A percentile compares a stretch with the other conserved stretches of the same genome.
Evolutionary conservation across 352 stramenopile species (phyloP).

Genomic region (Phytophthora rubi): DNA sequence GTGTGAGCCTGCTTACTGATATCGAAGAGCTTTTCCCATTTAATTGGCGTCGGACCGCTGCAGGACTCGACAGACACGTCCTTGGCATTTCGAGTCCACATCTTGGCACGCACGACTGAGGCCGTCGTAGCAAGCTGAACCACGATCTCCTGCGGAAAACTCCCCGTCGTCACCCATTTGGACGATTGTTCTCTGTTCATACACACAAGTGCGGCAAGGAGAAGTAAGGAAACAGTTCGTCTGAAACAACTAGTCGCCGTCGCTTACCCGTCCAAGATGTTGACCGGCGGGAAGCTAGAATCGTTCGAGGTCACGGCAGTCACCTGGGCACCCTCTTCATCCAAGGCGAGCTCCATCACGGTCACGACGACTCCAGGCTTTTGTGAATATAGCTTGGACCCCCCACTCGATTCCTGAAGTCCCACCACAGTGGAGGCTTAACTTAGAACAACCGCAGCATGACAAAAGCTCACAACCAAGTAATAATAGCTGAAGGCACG

Average conservation of each 20-base stretch:
- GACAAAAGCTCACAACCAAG: conserved; percentile 9
- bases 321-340: conserved; percentile 85
- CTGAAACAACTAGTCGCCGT: no score
- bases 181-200: conserved; percentile 65
- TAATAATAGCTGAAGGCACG: conserved; percentile 34
- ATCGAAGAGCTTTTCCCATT: conserved; percentile 85
- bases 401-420: not conserved
- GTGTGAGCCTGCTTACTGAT: conserved; percentile 47
- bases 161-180: conserved; percentile 86
- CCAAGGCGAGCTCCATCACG: conserved; percentile 79
- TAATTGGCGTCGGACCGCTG: conserved; percentile 68
- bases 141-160: conserved; percentile 83
- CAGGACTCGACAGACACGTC: conserved; percentile 75
- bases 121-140: conserved; percentile 81
- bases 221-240: not conserved
- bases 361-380: conserved; percentile 8
- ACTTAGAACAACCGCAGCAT: conserved; percentile 30
- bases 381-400: conserved; percentile 9
- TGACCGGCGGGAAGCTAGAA: conserved; percentile 66
- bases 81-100: conserved; percentile 81
- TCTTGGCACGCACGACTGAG: conserved; percentile 80
- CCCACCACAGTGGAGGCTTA: conserved; percentile 12
- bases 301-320: conserved; percentile 83
- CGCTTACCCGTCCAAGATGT: conserved; percentile 80
- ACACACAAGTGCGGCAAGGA: not conserved